phyloP scores from a whole-genome alignment of 139 green algal species.

The Ostreobium quekettii region DNA sequence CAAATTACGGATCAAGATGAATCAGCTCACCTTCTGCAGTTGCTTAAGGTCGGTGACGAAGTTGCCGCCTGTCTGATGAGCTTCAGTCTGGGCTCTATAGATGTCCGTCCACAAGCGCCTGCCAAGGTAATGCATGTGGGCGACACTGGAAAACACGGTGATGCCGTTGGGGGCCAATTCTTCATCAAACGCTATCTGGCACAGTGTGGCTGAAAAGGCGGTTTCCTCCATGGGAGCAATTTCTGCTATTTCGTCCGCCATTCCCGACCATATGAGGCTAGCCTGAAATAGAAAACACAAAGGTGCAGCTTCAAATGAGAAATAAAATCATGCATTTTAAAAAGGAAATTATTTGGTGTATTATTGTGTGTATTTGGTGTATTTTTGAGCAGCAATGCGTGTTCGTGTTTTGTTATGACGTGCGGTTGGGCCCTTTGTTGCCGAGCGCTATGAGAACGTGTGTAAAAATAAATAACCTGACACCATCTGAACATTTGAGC shows the following conservation, averaged over 20 bases:
- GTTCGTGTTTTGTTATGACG: too few relatives aligned
- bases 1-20: too few relatives aligned
- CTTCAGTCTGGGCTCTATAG: neutral
- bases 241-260: neutral
- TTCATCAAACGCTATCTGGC: neutral
- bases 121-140: neutral
- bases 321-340: too few relatives aligned
- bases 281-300: constrained; percentile 1
- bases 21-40: neutral
- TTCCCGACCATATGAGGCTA: neutral
- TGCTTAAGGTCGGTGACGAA: neutral
- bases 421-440: too few relatives aligned
- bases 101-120: neutral
- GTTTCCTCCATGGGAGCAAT: neutral
- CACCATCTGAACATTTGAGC: too few relatives aligned
- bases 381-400: too few relatives aligned
- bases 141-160: neutral
- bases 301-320: neutral
- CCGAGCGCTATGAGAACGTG: too few relatives aligned
- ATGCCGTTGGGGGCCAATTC: neutral
- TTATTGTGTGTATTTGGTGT: neutral
- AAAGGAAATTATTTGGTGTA: too few relatives aligned
- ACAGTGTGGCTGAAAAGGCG: neutral
- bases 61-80: neutral
- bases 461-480: too few relatives aligned